Evolutionary conservation across 305 asterid genomes (phyloP).

Genomic region (Fraxinus angustifolia): DNA sequence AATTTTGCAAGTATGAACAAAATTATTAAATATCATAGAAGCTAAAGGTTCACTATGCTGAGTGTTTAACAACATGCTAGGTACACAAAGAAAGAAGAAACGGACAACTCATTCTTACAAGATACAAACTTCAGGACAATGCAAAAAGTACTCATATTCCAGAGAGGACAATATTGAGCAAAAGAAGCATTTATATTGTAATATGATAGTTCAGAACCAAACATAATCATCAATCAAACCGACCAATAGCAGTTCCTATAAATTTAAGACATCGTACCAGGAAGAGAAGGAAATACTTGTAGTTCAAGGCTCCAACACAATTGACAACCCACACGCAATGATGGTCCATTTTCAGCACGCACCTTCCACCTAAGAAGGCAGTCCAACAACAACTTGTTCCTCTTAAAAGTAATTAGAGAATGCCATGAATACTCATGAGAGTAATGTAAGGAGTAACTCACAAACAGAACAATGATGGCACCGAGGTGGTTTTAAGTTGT

Average conservation of each 20-base stretch:
- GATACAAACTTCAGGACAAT: neutral
- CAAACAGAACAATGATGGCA: constrained; percentile 78
- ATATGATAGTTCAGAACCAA: neutral
- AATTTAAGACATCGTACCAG: constrained; percentile 34
- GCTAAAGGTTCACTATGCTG: neutral
- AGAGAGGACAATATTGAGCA: neutral
- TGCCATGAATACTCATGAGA: constrained; percentile 8
- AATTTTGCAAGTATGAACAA: neutral
- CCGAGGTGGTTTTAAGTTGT: constrained; percentile 62
- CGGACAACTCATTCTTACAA: neutral
- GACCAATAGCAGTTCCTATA: neutral
- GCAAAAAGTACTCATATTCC: neutral
- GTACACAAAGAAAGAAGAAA: neutral
- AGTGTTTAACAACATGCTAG: neutral
- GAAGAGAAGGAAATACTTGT: constrained; percentile 66
- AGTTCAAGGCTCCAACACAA: constrained; percentile 70
- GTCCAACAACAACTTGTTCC: constrained; percentile 14
- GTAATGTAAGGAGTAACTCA: constrained; percentile 35
- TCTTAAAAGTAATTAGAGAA: constrained; percentile 1
- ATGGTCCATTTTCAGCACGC: constrained; percentile 70
- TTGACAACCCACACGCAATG: constrained; percentile 75
- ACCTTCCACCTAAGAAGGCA: constrained; percentile 57
- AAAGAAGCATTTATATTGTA: neutral
- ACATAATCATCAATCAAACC: neutral
- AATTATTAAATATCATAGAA: neutral